Evolutionary conservation across 495 filamentous ascomycete genomes (phyloP).

Genomic region (Xanthoparmelia taractica): DNA sequence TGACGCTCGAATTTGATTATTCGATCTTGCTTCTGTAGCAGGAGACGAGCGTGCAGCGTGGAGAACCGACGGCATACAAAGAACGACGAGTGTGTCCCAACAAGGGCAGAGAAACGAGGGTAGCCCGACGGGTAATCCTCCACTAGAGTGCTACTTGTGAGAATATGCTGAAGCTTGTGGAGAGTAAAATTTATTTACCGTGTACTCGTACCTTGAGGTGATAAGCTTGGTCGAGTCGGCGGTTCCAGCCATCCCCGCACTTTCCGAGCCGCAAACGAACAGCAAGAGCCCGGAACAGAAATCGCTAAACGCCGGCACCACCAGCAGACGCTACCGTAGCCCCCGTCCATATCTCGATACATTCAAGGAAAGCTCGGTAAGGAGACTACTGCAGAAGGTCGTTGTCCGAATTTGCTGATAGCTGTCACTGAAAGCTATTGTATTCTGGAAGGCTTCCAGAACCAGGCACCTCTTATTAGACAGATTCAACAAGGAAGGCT

Average conservation of each 20-base stretch:
- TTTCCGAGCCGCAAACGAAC: background rate
- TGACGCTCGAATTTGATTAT: conserved; percentile 29
- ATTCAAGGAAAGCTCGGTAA: background rate
- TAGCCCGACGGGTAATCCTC: conserved; percentile 32
- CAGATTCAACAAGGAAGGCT: too few relatives aligned
- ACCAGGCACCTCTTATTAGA: too few relatives aligned
- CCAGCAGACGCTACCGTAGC: background rate
- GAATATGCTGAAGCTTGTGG: background rate
- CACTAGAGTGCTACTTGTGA: conserved; percentile 21
- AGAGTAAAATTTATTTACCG: background rate
- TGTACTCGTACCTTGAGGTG: conserved; percentile 6
- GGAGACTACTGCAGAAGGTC: background rate
- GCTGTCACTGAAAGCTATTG: background rate
- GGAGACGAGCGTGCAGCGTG: conserved; percentile 26
- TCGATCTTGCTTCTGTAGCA: conserved; percentile 30
- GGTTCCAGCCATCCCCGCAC: background rate
- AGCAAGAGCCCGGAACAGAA: conserved; percentile 4
- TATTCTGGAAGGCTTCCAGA: background rate
- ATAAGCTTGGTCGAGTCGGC: background rate
- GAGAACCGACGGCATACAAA: conserved; percentile 29
- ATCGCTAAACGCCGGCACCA: background rate
- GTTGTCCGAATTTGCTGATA: background rate
- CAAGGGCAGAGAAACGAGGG: conserved; percentile 30
- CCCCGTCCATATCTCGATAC: background rate
- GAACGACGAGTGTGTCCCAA: conserved; percentile 27